phyloP scores from a whole-genome alignment of 2,329 filamentous ascomycete species.

The Tolypocladium pustulatum region DNA sequence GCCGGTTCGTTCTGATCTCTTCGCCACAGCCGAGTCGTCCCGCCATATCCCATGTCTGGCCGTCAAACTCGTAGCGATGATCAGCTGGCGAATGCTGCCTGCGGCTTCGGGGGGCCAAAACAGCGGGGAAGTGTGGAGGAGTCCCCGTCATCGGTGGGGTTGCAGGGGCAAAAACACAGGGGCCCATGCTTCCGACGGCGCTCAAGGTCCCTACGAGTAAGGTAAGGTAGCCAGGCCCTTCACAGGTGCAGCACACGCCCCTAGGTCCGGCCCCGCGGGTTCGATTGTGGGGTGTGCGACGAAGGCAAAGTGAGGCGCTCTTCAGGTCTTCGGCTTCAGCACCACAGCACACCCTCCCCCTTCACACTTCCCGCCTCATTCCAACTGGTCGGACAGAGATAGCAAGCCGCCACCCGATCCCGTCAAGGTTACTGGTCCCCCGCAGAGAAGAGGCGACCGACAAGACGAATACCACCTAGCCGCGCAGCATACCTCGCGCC shows the following conservation, averaged over 20 bases:
- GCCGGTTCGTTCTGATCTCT: neutral
- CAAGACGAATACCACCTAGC: neutral
- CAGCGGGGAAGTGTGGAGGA: neutral
- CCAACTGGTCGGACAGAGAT: neutral
- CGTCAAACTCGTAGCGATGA: neutral
- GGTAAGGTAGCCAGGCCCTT: too few species aligned
- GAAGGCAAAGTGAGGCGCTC: neutral
- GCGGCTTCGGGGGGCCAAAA: neutral
- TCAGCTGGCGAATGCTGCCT: neutral
- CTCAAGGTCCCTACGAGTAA: neutral
- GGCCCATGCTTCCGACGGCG: neutral
- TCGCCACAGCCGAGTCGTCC: neutral
- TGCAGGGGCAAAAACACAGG: neutral
- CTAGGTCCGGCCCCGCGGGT: neutral
- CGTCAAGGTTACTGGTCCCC: neutral
- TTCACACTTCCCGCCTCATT: neutral
- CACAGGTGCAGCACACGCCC: neutral
- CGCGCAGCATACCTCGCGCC: neutral
- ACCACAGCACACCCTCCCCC: neutral
- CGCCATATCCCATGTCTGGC: neutral
- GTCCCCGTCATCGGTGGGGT: neutral
- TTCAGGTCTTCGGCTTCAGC: neutral
- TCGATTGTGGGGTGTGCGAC: neutral
- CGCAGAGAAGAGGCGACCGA: neutral
- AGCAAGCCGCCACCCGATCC: neutral